Percentiles rank a stretch among this genome's conserved stretches.
These are phyloP conservation scores for Bombardia bombarda DNA, from an alignment of 495 filamentous ascomycete species.

Conservation along the genomic window DNA sequence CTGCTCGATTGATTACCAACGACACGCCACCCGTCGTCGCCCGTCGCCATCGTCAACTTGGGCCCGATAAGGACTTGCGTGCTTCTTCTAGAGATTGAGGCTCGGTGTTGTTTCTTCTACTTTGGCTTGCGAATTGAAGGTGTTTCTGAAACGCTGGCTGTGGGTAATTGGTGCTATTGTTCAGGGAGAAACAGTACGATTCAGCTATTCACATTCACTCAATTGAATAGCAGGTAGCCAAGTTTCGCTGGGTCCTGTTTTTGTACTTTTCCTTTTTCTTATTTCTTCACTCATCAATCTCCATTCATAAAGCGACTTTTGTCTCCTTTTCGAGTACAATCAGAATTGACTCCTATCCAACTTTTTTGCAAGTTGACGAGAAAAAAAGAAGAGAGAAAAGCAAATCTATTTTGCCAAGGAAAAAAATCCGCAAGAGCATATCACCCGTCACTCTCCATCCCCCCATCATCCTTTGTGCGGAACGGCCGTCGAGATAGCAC, in stretches of 20 bases:
- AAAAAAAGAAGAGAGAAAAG: constrained; percentile 25
- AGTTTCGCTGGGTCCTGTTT: constrained; percentile 22
- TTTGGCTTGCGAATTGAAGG: constrained; percentile 13
- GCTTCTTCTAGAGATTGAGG: background rate
- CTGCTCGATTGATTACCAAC: no score
- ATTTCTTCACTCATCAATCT: constrained; percentile 18
- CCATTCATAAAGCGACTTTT: constrained; percentile 27
- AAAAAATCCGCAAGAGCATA: constrained; percentile 12
- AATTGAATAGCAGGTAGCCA: constrained; percentile 17
- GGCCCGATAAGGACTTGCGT: background rate
- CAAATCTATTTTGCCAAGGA: constrained; percentile 8
- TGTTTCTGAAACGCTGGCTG: constrained; percentile 18
- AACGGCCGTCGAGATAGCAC: constrained; percentile 10
- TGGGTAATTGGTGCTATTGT: constrained; percentile 19
- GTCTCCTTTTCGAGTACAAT: constrained; percentile 44
- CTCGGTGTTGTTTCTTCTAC: constrained; percentile 6
- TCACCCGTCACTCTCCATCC: constrained; percentile 25
- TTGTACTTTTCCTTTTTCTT: constrained; percentile 30
- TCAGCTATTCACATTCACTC: constrained; percentile 21
- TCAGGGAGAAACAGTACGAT: constrained; percentile 16
- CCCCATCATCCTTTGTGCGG: constrained; percentile 27
- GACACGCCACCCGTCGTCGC: background rate
- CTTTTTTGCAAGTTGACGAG: constrained; percentile 32
- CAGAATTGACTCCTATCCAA: constrained; percentile 51
- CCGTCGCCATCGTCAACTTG: background rate